These are phyloP conservation scores for Steccherinum ochraceum DNA, from an alignment of 768 basidiomycete genomes.

Conservation along the genomic window DNA sequence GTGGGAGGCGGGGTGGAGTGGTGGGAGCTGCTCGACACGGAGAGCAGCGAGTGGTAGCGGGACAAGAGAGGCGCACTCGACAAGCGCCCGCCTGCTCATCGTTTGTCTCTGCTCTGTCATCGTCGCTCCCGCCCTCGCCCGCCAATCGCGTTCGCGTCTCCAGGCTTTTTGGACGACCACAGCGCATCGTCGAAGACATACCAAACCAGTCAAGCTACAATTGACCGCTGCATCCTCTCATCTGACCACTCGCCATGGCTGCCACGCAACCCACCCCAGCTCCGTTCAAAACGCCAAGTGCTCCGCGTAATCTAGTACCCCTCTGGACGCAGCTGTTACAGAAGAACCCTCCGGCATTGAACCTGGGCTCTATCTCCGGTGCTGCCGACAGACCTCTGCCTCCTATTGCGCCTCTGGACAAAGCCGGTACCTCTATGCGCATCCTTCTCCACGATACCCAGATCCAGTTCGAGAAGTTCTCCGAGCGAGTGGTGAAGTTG, in stretches of 20 bases:
- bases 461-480: conserved; percentile 62
- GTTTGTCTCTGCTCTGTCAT: not conserved
- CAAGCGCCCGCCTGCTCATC: not conserved
- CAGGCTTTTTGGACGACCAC: too few relatives aligned
- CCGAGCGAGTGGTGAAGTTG: conserved; percentile 47
- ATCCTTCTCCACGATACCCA: conserved; percentile 72
- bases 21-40: not conserved
- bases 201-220: too few relatives aligned
- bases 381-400: conserved; percentile 20
- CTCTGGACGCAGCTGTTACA: conserved; percentile 54
- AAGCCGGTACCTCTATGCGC: conserved; percentile 61
- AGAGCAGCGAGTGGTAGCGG: not conserved
- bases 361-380: not conserved
- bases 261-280: too few relatives aligned
- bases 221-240: too few relatives aligned
- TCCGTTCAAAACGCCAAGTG: too few relatives aligned
- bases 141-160: not conserved
- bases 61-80: not conserved
- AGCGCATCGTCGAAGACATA: too few relatives aligned
- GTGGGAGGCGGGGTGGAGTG: not conserved
- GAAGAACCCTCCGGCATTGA: conserved; percentile 29
- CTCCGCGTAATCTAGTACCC: not conserved
- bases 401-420: conserved; percentile 48
- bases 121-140: not conserved
- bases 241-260: too few relatives aligned